Evolutionary conservation across 148 eudicot genomes (phyloP).

Genomic region (Amaranthus cruentus): DNA sequence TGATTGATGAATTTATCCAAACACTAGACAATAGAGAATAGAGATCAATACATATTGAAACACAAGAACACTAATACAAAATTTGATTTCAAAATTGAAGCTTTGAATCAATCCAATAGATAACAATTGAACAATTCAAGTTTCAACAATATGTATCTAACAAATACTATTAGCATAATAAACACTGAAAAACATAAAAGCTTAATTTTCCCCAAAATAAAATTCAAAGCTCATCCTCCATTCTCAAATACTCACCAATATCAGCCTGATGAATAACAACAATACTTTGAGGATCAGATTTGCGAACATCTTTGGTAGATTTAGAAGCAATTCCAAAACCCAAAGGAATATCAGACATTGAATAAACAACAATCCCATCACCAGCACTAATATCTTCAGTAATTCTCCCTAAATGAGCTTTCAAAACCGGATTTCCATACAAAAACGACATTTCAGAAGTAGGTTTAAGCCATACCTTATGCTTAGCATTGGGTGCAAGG

Average conservation of each 20-base stretch:
- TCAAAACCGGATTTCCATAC: conserved; percentile 80
- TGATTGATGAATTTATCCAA: no score
- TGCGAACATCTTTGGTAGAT: conserved; percentile 64
- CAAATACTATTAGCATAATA: no score
- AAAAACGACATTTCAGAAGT: conserved; percentile 77
- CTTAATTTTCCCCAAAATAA: no score
- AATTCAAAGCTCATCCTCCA: conserved; percentile 76
- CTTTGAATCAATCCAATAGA: no score
- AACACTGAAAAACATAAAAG: no score
- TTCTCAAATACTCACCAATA: conserved; percentile 82
- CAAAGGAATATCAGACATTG: conserved; percentile 82
- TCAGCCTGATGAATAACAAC: conserved; percentile 83
- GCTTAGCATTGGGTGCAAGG: conserved; percentile 74
- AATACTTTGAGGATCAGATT: conserved; percentile 79
- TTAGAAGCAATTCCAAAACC: conserved; percentile 81
- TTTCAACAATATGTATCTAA: no score
- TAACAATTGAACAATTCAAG: no score
- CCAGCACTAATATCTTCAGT: conserved; percentile 62
- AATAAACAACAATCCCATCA: conserved; percentile 82
- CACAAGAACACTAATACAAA: no score
- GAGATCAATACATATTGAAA: no score
- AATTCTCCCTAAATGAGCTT: conserved; percentile 82
- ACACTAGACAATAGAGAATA: no score
- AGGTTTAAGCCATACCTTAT: conserved; percentile 89
- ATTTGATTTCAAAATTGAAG: no score